phyloP scores from a whole-genome alignment of 768 basidiomycete species.

The Calocera cornea region DNA sequence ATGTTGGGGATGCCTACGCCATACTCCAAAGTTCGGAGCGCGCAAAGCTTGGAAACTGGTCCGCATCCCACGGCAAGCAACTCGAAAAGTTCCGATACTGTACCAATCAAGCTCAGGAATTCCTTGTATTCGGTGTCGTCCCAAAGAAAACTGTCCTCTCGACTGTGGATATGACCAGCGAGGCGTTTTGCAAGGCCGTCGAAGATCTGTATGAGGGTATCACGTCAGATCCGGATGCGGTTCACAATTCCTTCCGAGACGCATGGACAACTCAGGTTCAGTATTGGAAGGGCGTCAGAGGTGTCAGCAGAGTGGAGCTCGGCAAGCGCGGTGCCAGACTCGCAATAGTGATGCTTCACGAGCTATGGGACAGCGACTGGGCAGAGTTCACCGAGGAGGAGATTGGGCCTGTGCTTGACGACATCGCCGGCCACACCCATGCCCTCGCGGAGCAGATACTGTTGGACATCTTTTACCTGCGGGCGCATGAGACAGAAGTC shows the following conservation, averaged over 20 bases:
- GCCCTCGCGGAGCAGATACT: neutral
- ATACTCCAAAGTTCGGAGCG: neutral
- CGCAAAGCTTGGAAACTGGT: too few species aligned
- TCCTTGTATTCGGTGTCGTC: neutral
- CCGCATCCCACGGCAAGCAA: too few species aligned
- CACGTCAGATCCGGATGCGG: neutral
- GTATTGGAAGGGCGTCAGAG: neutral
- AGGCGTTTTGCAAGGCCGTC: neutral
- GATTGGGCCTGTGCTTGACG: neutral
- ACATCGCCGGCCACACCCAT: neutral
- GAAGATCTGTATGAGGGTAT: neutral
- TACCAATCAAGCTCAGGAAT: too few species aligned
- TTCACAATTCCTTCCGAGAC: neutral
- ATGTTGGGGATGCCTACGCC: neutral
- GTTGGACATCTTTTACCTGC: neutral
- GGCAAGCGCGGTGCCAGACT: neutral
- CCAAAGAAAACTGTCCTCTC: neutral
- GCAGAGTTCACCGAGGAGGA: neutral
- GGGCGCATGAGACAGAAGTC: neutral
- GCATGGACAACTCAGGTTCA: neutral
- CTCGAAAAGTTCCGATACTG: too few species aligned
- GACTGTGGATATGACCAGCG: neutral
- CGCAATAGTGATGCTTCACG: neutral
- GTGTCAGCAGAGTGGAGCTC: neutral
- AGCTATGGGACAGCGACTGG: neutral